Base-by-base conservation (phyloP, 208 protist genomes). In the Leishmania amazonensis region DNA sequence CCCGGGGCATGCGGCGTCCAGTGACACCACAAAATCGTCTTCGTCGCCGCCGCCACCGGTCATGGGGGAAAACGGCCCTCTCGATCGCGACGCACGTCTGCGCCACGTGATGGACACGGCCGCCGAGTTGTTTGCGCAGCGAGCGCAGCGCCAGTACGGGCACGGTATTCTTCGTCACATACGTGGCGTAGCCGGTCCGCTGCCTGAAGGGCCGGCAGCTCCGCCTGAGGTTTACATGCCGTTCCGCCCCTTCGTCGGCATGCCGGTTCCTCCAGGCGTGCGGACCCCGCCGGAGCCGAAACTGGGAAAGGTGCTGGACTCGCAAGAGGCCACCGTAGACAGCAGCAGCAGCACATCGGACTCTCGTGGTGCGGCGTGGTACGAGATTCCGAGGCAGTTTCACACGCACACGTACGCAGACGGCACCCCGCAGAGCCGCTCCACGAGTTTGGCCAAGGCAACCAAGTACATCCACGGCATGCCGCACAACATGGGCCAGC, bases 401-500 rank as follows among this genome's bases (percentile, higher is more conserved):
- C 60, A 86, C 72, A 80, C 79, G 53, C 82, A 84, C 45, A 65
- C 42, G 28, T 82, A 85, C 54, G 76, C 68, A 3, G 89, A 90
- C 58, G 87, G 89, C 73, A 78, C 78, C 21, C 60, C 53, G 73
- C 72, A 86, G 54, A 81, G 57, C 35, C 88, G 81, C 1, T 54
- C 70, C 28, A 75, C 74, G 53, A 83, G 76, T 28, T 51, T 90
- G 70, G 40, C 54, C n/a, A 85, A 84, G 74, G 87, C 67, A 42
- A 79, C 51, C 17, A 79, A 45, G 53, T 64, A 88, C 67, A 80
- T 96, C 7, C 78, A 89, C 19, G 85, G 82, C 9, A 86, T 81
- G 31, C 81, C 94, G 62, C 85, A 95, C 77, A 97, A 97, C 85
- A 94, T 95, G 90, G 94, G 94, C 0, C 86, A 94, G 79, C 79